Conservation (phyloP, 2,329 filamentous ascomycete genomes). For the Colletotrichum camelliae region DNA sequence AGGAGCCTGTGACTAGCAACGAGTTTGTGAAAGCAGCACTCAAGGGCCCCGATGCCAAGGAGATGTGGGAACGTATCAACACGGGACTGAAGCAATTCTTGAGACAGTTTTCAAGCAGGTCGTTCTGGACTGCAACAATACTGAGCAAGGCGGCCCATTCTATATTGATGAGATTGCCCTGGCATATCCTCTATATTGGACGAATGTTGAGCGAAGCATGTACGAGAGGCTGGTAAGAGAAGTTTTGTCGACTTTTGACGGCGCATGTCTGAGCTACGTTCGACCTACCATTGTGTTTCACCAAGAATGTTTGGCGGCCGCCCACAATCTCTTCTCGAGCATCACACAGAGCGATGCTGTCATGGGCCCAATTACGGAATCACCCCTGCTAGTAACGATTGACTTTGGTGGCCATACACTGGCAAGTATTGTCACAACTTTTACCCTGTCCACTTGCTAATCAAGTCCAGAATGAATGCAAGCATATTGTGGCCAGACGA, state of each 20-base stretch:
- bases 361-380: background rate
- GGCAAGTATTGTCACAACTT: background rate
- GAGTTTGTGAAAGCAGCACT: background rate
- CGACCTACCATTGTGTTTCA: background rate
- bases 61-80: background rate
- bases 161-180: background rate
- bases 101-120: background rate
- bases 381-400: background rate
- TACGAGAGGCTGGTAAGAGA: background rate
- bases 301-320: background rate
- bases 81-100: background rate
- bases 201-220: background rate
- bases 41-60: background rate
- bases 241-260: background rate
- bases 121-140: background rate
- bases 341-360: background rate
- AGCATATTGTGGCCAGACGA: no score
- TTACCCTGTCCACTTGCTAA: no score
- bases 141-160: background rate
- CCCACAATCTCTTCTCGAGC: background rate
- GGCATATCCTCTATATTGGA: background rate
- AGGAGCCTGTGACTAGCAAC: background rate
- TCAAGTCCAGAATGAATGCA: no score
- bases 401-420: background rate
- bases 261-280: background rate